A percentile compares a stretch with the other conserved stretches of the same genome.
phyloP scores from a whole-genome alignment of 2,329 filamentous ascomycete genomes.

The Aureobasidium lini region DNA sequence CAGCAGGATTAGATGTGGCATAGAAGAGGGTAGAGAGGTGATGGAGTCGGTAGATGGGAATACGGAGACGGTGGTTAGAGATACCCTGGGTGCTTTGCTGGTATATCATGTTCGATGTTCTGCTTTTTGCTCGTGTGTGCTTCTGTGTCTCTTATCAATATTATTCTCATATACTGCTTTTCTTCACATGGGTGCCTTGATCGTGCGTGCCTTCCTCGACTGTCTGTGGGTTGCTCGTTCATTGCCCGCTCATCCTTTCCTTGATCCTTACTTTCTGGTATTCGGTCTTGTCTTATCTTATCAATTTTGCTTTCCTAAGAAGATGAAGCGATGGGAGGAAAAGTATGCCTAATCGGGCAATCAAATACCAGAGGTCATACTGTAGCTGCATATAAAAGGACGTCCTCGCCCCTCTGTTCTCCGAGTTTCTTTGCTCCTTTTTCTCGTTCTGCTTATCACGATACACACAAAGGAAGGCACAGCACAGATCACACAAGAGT shows the following conservation, averaged over 20 bases:
- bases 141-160: too few relatives aligned
- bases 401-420: background rate
- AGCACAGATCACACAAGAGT: background rate
- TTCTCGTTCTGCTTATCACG: too few relatives aligned
- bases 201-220: too few relatives aligned
- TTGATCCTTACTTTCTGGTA: too few relatives aligned
- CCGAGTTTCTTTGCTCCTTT: background rate
- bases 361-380: background rate
- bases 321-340: background rate
- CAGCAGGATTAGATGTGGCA: conserved; percentile 30
- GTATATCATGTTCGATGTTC: background rate
- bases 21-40: background rate
- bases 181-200: too few relatives aligned
- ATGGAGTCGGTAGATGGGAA: background rate
- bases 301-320: too few relatives aligned
- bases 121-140: background rate
- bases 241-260: too few relatives aligned
- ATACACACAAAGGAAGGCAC: too few relatives aligned
- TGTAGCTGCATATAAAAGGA: background rate
- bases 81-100: background rate
- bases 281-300: too few relatives aligned
- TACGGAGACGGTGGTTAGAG: background rate
- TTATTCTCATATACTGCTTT: too few relatives aligned
- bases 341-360: background rate
- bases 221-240: too few relatives aligned